These are phyloP conservation scores for Cercophora newfieldiana DNA, from an alignment of 495 filamentous ascomycete species.

Conservation along the genomic window DNA sequence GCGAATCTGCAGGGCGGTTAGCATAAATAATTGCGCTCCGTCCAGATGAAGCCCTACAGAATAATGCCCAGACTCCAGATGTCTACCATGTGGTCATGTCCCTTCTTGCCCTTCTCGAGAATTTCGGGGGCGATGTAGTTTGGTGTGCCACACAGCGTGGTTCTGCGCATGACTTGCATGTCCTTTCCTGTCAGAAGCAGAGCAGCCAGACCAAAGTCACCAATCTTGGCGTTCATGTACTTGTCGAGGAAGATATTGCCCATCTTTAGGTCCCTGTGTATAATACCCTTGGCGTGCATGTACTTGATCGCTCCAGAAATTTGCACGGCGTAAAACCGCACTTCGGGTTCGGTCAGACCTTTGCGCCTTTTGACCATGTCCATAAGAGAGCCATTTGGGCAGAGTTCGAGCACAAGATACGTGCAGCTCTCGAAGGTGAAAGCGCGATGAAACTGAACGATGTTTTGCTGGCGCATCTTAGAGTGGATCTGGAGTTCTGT, in stretches of 20 bases:
- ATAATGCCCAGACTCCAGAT: slow-evolving; percentile 98
- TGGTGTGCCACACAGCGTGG: slow-evolving; percentile 92
- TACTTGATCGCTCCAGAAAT: slow-evolving; percentile 96
- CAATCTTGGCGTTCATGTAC: slow-evolving; percentile 96
- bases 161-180: slow-evolving; percentile 71
- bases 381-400: slow-evolving; percentile 95
- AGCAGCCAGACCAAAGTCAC: slow-evolving; percentile 96
- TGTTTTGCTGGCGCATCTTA: slow-evolving; percentile 91
- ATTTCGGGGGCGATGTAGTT: slow-evolving; percentile 99
- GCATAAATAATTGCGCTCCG: neutral
- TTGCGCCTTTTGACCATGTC: slow-evolving; percentile 92
- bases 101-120: slow-evolving; percentile 77
- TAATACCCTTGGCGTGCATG: slow-evolving; percentile 89
- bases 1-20: slow-evolving; percentile 60
- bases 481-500: slow-evolving; percentile 97
- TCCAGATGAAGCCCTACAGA: slow-evolving; percentile 57
- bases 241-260: slow-evolving; percentile 95
- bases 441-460: slow-evolving; percentile 91
- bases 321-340: slow-evolving; percentile 88
- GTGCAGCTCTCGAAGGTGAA: slow-evolving; percentile 87
- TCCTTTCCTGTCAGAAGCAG: slow-evolving; percentile 84
- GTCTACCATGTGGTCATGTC: slow-evolving; percentile 88
- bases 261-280: slow-evolving; percentile 96
- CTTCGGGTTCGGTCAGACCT: slow-evolving; percentile 85
- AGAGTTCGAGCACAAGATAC: slow-evolving; percentile 92